Base-by-base conservation (phyloP, 352 stramenopile genomes). In the Discostella stelligera region DNA sequence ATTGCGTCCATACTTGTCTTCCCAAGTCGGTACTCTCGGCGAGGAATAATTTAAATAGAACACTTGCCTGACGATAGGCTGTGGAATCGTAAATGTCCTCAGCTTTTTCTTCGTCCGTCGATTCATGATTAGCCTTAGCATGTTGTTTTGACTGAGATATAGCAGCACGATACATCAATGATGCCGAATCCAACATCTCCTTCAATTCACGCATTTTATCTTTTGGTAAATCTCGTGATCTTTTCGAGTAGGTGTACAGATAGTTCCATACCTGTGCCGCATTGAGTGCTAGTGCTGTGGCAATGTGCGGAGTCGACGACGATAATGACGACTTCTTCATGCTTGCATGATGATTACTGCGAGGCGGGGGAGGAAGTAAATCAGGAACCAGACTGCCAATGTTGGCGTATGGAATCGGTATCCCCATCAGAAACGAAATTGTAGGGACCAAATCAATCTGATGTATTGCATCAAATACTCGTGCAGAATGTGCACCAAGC, bases 401-500 rank as follows among this genome's bases (percentile, higher is more conserved):
- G 84, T 96, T 98, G 0, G 93, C 94, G 84, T 98, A 98, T 18
- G 97, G 97, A 80, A 99, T 97, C 0, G 96, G 95, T 49, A 98
- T 75, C 0, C 96, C 96, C 27, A 97, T 86, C 10, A 98, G 80
- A 52, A 98, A 84, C 20, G 95, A 93, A 21, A 99, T 87, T 16
- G 96, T 98, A 13, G 97, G 96, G 4, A 98, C 96, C 25, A 99
- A 82, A 83, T 99, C 96, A 23, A 99, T 97, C 86, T 98, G 96
- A 71, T 90, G 74, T 32, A 92, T 90, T 1, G 82, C 86, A n/a
- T 79, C 71, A 66, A 83, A 83, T 48, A 60, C 69, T 30, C 56
- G 49, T 41, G 54, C 41, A 7, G 54, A 56, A 59, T 70, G 46
- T 11, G 20, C 18, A 25, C 48, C 66, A 30, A 78, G 32, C 32